phyloP scores from a whole-genome alignment of 78 protist species.

The Protostelium mycophagum region DNA sequence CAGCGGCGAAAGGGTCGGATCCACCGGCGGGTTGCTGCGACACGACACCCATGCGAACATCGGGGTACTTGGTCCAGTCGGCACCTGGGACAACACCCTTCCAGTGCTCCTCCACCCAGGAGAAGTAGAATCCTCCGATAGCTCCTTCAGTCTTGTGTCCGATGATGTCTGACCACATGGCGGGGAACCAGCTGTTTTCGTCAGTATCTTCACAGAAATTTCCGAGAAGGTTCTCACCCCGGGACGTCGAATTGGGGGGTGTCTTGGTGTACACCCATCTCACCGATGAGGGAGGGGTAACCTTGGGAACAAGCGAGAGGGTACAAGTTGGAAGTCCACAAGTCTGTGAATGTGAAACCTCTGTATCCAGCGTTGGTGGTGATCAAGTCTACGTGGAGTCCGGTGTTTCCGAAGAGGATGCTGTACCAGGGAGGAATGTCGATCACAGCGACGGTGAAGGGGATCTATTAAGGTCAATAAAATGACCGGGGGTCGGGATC shows the following conservation, averaged over 20 bases:
- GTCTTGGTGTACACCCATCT: background rate
- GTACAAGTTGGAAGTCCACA: background rate
- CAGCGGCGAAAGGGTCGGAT: background rate
- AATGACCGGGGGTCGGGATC: background rate
- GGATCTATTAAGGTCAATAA: background rate
- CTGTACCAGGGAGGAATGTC: background rate
- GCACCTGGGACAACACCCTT: background rate
- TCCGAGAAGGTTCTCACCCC: too few species aligned
- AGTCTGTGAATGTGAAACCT: background rate
- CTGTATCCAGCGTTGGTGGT: background rate
- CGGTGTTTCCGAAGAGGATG: background rate
- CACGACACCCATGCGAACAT: background rate
- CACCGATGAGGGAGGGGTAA: background rate
- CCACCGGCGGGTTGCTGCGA: background rate
- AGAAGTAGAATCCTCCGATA: background rate
- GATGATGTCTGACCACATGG: background rate
- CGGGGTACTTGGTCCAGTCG: background rate
- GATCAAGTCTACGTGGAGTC: background rate
- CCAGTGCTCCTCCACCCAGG: background rate
- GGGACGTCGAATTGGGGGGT: background rate
- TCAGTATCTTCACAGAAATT: too few species aligned
- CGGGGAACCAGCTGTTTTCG: background rate
- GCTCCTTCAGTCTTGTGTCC: background rate
- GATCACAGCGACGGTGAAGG: background rate
- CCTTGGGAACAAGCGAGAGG: background rate